These are phyloP conservation scores for Termitomyces sp. DNA, from an alignment of 768 basidiomycete species.

Conservation along the genomic window DNA sequence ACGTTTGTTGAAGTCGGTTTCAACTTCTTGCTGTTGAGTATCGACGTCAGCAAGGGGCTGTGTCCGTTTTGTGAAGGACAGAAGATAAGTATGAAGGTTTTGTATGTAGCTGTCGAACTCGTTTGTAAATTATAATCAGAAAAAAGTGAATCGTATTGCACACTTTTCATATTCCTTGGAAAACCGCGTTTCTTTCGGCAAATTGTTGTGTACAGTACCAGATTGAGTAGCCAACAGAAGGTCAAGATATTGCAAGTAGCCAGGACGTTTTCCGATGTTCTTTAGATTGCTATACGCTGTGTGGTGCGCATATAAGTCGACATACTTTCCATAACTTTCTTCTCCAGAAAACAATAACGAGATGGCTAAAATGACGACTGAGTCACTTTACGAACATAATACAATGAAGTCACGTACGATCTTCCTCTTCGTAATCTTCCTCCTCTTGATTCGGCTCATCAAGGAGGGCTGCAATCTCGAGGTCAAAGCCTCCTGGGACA, in stretches of 20 bases:
- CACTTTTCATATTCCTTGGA: slow-evolving; percentile 79
- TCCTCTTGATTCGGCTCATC: slow-evolving; percentile 76
- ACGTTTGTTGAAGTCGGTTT: slow-evolving; percentile 64
- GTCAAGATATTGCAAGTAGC: slow-evolving; percentile 93
- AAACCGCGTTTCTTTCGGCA: slow-evolving; percentile 59
- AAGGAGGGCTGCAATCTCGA: slow-evolving; percentile 75
- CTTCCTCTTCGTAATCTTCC: slow-evolving; percentile 77
- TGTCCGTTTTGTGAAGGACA: slow-evolving; percentile 81
- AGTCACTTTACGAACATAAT: neutral
- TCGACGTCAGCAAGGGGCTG: slow-evolving; percentile 79
- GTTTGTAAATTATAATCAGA: neutral
- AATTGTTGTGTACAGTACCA: slow-evolving; percentile 58
- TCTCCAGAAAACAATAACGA: slow-evolving; percentile 92
- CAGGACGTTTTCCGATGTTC: slow-evolving; percentile 73
- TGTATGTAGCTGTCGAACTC: slow-evolving; percentile 65
- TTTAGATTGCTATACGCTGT: slow-evolving; percentile 87
- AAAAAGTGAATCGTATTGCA: slow-evolving; percentile 21
- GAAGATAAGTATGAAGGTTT: slow-evolving; percentile 74
- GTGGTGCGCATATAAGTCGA: slow-evolving; percentile 89
- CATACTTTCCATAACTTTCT: slow-evolving; percentile 90
- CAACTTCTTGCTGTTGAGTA: slow-evolving; percentile 55
- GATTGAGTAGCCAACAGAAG: slow-evolving; percentile 64
- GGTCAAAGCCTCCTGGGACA: slow-evolving; percentile 73
- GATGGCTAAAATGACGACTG: slow-evolving; percentile 42
- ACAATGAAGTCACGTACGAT: slow-evolving; percentile 53